Evolutionary conservation across 768 basidiomycete species (phyloP).

Genomic region (Baorangia bicolor): DNA sequence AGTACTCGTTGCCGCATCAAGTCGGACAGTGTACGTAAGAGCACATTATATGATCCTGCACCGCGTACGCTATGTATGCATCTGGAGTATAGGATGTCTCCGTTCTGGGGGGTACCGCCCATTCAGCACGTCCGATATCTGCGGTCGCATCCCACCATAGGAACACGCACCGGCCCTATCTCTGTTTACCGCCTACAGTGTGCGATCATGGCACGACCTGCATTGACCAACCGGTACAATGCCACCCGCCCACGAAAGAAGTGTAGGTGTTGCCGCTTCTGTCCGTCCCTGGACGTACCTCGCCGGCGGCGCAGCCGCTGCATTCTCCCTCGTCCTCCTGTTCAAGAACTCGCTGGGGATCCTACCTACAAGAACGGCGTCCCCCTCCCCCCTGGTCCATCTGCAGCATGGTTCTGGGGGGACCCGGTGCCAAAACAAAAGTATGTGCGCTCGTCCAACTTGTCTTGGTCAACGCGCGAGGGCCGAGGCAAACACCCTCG

Average conservation of each 20-base stretch:
- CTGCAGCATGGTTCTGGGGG: constrained; percentile 1
- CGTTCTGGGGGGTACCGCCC: too few relatives aligned
- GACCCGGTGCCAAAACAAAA: neutral
- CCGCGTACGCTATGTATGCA: too few relatives aligned
- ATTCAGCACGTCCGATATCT: too few relatives aligned
- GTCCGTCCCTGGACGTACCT: neutral
- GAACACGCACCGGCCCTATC: too few relatives aligned
- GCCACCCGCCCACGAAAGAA: neutral
- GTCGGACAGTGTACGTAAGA: too few relatives aligned
- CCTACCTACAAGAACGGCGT: neutral
- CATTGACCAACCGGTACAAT: too few relatives aligned
- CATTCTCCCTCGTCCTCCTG: neutral
- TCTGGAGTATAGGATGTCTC: too few relatives aligned
- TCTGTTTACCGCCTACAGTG: too few relatives aligned
- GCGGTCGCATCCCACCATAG: too few relatives aligned
- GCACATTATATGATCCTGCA: too few relatives aligned
- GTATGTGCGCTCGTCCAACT: neutral
- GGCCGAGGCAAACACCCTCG: neutral
- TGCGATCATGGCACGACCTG: too few relatives aligned
- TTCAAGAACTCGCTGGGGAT: neutral
- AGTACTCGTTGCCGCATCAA: too few relatives aligned
- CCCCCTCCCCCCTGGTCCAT: neutral
- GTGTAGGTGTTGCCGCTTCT: neutral
- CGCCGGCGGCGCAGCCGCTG: neutral
- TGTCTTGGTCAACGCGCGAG: neutral